phyloP scores from a whole-genome alignment of 2,329 filamentous ascomycete genomes.

The Bipolaris cookei region DNA sequence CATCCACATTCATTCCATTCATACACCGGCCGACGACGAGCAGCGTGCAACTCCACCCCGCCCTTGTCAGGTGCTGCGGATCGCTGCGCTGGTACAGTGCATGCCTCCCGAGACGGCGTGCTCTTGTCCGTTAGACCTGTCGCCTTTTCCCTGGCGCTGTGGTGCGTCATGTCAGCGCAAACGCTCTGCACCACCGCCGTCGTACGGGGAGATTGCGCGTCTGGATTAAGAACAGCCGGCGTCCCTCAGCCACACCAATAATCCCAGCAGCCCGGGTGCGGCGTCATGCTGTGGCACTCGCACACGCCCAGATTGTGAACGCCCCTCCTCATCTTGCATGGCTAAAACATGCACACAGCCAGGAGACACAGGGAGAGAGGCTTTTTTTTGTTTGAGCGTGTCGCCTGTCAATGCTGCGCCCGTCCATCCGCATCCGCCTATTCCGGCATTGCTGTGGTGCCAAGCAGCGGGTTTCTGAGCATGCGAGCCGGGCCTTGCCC shows the following conservation, averaged over 20 bases:
- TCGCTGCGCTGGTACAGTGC: not conserved
- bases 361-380: conserved; percentile 12
- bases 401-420: not conserved
- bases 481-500: conserved; percentile 11
- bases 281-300: conserved; percentile 20
- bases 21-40: not conserved
- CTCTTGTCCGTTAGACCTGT: too few relatives aligned
- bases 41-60: not conserved
- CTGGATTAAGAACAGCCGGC: conserved; percentile 20
- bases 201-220: conserved; percentile 24
- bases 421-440: conserved; percentile 1
- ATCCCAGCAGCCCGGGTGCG: conserved; percentile 16
- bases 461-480: conserved; percentile 3
- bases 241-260: conserved; percentile 21
- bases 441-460: conserved; percentile 1
- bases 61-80: not conserved
- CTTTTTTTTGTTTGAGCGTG: not conserved
- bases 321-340: not conserved
- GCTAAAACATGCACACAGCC: not conserved
- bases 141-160: not conserved
- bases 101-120: not conserved
- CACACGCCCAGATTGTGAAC: conserved; percentile 8
- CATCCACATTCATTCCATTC: not conserved
- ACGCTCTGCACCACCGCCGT: not conserved
- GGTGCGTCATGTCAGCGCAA: not conserved